phyloP scores from a whole-genome alignment of 495 filamentous ascomycete species.

The Penicillium steckii region DNA sequence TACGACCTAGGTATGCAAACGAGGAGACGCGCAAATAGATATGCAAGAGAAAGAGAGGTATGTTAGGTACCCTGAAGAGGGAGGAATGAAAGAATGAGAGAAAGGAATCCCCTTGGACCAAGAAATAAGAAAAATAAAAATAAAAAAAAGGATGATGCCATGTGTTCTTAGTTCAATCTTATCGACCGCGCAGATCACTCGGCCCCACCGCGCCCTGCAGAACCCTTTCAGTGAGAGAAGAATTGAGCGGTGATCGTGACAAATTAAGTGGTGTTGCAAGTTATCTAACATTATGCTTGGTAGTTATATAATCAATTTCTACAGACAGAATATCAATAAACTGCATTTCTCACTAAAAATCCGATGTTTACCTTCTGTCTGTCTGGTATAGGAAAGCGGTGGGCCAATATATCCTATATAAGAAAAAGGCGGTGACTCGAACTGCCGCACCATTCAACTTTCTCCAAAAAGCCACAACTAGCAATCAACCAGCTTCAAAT shows the following conservation, averaged over 20 bases:
- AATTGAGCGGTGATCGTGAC: too few species aligned
- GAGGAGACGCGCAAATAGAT: not conserved
- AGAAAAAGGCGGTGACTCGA: slow-evolving; percentile 19
- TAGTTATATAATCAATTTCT: too few species aligned
- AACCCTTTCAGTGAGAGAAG: not conserved
- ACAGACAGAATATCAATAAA: too few species aligned
- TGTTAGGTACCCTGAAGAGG: too few species aligned
- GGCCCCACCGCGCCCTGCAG: slow-evolving; percentile 19
- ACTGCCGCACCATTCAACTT: slow-evolving; percentile 3
- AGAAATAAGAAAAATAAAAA: not conserved
- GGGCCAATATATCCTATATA: not conserved
- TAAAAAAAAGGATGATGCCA: slow-evolving; percentile 35
- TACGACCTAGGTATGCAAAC: not conserved
- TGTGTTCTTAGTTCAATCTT: slow-evolving; percentile 39
- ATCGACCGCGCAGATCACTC: slow-evolving; percentile 21
- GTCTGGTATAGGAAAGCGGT: slow-evolving; percentile 15
- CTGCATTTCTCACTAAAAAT: too few species aligned
- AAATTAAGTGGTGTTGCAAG: too few species aligned
- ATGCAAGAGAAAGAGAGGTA: not conserved
- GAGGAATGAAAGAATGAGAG: not conserved
- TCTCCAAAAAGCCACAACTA: not conserved
- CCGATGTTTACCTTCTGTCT: too few species aligned
- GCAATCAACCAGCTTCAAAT: not conserved
- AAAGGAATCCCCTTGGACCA: not conserved
- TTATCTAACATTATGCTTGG: too few species aligned